These are phyloP conservation scores for Phytophthora fragariaefolia DNA, from an alignment of 352 stramenopile genomes.

Conservation along the genomic window DNA sequence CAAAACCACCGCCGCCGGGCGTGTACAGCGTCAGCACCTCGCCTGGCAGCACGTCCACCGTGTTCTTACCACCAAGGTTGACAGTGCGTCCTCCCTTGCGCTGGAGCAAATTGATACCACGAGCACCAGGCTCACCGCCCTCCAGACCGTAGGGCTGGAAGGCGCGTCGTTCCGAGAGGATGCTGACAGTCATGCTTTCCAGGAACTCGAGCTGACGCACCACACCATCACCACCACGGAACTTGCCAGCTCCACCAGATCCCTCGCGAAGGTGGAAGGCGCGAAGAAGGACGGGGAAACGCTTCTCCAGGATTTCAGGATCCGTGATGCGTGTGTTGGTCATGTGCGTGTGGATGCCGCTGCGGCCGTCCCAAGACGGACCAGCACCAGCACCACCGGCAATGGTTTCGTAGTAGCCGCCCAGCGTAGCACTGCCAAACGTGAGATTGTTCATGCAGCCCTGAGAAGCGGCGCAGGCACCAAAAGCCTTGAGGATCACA, in stretches of 20 bases:
- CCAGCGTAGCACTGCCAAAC: slow-evolving; percentile 95
- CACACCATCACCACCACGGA: slow-evolving; percentile 95
- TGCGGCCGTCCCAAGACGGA: slow-evolving; percentile 96
- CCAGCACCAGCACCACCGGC: slow-evolving; percentile 97
- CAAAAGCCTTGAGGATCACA: slow-evolving; percentile 98
- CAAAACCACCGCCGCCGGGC: slow-evolving; percentile 96
- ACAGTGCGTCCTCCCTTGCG: slow-evolving; percentile 69
- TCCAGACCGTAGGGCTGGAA: slow-evolving; percentile 96
- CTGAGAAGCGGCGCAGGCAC: slow-evolving; percentile 96
- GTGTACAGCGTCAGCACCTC: slow-evolving; percentile 97
- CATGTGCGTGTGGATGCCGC: slow-evolving; percentile 99
- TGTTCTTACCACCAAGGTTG: slow-evolving; percentile 94
- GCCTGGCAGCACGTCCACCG: slow-evolving; percentile 90
- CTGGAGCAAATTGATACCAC: slow-evolving; percentile 94
- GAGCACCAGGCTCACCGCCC: slow-evolving; percentile 90
- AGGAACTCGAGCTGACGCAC: slow-evolving; percentile 97
- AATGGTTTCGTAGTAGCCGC: slow-evolving; percentile 99
- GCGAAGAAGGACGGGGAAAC: slow-evolving; percentile 92
- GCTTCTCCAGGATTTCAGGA: slow-evolving; percentile 98
- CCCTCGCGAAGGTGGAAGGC: slow-evolving; percentile 85
- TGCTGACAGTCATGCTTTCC: slow-evolving; percentile 95
- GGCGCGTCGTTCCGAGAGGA: slow-evolving; percentile 96
- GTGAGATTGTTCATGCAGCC: slow-evolving; percentile 99
- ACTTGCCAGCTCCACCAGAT: slow-evolving; percentile 92
- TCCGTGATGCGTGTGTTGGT: slow-evolving; percentile 99